Conservation (phyloP, 2,329 filamentous ascomycete genomes). For the Parascedosporium putredinis region DNA sequence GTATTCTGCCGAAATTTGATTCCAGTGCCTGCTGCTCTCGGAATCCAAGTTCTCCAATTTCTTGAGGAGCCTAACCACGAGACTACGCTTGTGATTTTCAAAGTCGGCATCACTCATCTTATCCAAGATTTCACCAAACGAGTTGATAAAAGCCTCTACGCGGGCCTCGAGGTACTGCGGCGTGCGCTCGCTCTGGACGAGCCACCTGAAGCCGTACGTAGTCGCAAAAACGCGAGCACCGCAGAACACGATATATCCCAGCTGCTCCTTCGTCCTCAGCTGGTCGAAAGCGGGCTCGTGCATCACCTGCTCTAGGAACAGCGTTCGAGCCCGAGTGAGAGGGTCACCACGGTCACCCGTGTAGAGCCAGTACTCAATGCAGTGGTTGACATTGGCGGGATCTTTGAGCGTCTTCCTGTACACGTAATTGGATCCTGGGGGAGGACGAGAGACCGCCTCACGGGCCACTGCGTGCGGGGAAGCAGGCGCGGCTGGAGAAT, state of each 20-base stretch:
- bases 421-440: constrained; percentile 74
- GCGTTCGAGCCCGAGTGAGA: constrained; percentile 60
- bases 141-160: constrained; percentile 72
- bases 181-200: constrained; percentile 86
- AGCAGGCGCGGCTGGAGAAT: constrained; percentile 65
- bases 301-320: constrained; percentile 80
- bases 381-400: constrained; percentile 80
- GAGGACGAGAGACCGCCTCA: constrained; percentile 65
- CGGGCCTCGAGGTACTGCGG: constrained; percentile 75
- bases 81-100: constrained; percentile 79
- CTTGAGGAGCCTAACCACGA: constrained; percentile 78
- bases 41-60: constrained; percentile 86
- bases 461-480: constrained; percentile 68
- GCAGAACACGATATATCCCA: constrained; percentile 93
- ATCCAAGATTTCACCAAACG: constrained; percentile 54
- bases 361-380: constrained; percentile 67
- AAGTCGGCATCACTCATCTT: constrained; percentile 78
- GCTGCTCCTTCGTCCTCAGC: constrained; percentile 89
- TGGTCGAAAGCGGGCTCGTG: constrained; percentile 93
- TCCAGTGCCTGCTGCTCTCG: constrained; percentile 75
- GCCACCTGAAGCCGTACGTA: constrained; percentile 74
- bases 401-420: constrained; percentile 76
- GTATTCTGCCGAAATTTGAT: constrained; percentile 72
- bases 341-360: constrained; percentile 61
- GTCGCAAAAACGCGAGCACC: constrained; percentile 62